Evolutionary conservation across 192 early-diverging fungal species (phyloP).

Genomic region (Ramicandelaber brevisporus): DNA sequence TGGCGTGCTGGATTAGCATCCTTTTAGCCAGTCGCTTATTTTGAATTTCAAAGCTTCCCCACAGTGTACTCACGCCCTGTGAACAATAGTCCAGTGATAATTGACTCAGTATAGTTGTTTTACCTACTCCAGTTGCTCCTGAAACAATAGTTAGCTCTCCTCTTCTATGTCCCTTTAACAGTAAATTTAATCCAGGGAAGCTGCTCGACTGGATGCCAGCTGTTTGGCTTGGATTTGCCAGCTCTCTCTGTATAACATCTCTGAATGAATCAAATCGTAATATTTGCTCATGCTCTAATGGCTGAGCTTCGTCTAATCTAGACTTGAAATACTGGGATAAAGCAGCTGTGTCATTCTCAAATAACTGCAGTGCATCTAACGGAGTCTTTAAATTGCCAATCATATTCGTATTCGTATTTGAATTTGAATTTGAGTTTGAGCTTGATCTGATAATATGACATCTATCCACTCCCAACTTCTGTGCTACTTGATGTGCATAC

Average conservation of each 20-base stretch:
- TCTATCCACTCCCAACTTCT: constrained; percentile 34
- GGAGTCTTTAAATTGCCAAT: too few species aligned
- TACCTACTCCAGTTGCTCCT: constrained; percentile 40
- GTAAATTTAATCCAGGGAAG: constrained; percentile 28
- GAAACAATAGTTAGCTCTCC: constrained; percentile 44
- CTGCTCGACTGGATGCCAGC: constrained; percentile 29
- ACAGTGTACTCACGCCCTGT: constrained; percentile 37
- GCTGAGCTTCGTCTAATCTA: constrained; percentile 16
- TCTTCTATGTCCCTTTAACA: constrained; percentile 37
- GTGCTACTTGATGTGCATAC: constrained; percentile 24
- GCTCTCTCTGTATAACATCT: constrained; percentile 33
- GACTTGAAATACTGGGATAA: too few species aligned
- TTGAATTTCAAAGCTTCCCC: constrained; percentile 57
- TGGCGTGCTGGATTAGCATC: constrained; percentile 39
- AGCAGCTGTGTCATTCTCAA: too few species aligned
- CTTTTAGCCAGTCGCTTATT: constrained; percentile 34
- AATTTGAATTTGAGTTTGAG: too few species aligned
- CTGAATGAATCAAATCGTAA: constrained; percentile 27
- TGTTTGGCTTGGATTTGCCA: constrained; percentile 32
- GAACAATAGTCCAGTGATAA: constrained; percentile 39
- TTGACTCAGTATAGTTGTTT: constrained; percentile 45
- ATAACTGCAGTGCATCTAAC: too few species aligned
- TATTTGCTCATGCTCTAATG: constrained; percentile 35
- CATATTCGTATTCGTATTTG: too few species aligned
- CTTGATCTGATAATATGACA: constrained; percentile 25